Base-by-base conservation (phyloP, 139 green algal genomes). In the Pseudopediastrum boryanum region DNA sequence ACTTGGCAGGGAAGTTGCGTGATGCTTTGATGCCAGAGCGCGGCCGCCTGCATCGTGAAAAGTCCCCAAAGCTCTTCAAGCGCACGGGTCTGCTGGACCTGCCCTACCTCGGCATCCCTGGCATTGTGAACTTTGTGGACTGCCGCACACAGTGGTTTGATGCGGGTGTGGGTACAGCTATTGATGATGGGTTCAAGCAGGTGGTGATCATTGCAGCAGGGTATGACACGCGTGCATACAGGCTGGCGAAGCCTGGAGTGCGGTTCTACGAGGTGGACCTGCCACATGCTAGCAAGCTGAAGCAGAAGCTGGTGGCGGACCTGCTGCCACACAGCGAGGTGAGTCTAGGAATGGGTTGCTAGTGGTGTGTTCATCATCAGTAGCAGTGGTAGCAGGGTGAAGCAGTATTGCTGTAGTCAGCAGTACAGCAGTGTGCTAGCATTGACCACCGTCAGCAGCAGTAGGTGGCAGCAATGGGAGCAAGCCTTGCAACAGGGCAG, bases 61-160 rank as follows among this genome's bases (percentile, higher is more conserved):
- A 16, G 23, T 25, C 38, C 33, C 31, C n/a, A n/a, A n/a, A n/a
- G 23, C 51, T 69, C 69, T 70, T 78, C 54, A 61, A 33, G 7
- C 43, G 73, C 36, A 48, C 35, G 10, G 19, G 71, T 39, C 23
- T 66, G 25, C 74, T 87, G 29, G 74, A 88, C 27, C 83, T 78
- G 23, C 58, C 51, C 0, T 35, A 44, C 59, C 71, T 75, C 50
- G 69, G 75, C 31, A 36, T 85, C 25, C 73, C 74, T 7, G 89
- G 89, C 43, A 87, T 87, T 21, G 77, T 87, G 75, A 92, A 92
- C 86, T 93, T 94, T 71, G 87, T 94, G 29, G 90, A 93, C 48
- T 89, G 87, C 0, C 81, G 90, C 61, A 94, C 90, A 43, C 89
- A 90, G 81, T 94, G 90, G 90, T 85, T 94, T 71, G 90, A 94